phyloP scores from a whole-genome alignment of 441 rosid species.

The Iberis amara region DNA sequence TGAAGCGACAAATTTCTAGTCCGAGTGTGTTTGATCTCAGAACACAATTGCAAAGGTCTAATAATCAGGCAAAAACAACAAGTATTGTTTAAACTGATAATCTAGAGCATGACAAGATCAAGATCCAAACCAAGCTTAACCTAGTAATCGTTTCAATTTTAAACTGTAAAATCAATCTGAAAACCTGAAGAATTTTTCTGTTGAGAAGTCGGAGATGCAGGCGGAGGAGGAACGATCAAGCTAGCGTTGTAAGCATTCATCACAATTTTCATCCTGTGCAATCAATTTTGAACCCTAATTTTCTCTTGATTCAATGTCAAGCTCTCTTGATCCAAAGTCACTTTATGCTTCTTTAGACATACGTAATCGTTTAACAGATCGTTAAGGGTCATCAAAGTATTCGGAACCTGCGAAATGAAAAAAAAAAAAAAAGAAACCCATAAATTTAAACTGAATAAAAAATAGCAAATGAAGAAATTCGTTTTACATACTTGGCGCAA shows the following conservation, averaged over 20 bases:
- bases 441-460: not conserved
- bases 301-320: slow-evolving; percentile 57
- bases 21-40: too few species aligned
- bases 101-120: too few species aligned
- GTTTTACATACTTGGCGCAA: slow-evolving; percentile 39
- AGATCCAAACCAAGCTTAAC: not conserved
- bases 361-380: slow-evolving; percentile 67
- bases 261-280: slow-evolving; percentile 72
- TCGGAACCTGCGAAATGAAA: slow-evolving; percentile 44
- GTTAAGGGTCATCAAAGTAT: slow-evolving; percentile 51
- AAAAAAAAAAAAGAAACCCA: not conserved
- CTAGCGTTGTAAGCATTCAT: slow-evolving; percentile 59
- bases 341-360: slow-evolving; percentile 60
- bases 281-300: slow-evolving; percentile 48
- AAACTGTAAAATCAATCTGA: not conserved
- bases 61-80: not conserved
- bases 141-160: not conserved
- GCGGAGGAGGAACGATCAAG: slow-evolving; percentile 20
- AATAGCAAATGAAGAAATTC: not conserved
- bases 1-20: too few species aligned
- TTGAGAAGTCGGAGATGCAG: slow-evolving; percentile 30
- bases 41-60: too few species aligned
- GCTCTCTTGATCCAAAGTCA: slow-evolving; percentile 55
- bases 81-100: not conserved
- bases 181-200: slow-evolving; percentile 42